Evolutionary conservation across 345 rosid genomes (phyloP).

Genomic region (Moricandia arvensis): DNA sequence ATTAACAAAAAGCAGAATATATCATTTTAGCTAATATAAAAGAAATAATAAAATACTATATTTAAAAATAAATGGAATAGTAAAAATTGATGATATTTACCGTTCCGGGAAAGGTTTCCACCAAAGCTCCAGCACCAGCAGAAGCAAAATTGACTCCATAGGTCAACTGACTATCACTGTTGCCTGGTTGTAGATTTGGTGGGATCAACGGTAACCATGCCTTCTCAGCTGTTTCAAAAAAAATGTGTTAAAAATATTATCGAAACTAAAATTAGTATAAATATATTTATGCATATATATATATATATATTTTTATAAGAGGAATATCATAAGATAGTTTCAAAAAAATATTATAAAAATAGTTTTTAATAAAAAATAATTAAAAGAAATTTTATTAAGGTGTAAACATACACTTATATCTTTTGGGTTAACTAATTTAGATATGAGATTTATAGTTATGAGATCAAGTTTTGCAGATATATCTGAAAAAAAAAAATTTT

Average conservation of each 20-base stretch:
- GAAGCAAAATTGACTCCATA: slow-evolving; percentile 55
- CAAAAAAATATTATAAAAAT: no score
- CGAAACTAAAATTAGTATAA: background rate
- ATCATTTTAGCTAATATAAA: background rate
- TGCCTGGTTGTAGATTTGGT: slow-evolving; percentile 46
- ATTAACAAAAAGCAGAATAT: background rate
- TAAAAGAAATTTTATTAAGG: no score
- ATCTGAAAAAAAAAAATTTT: no score
- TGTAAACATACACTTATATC: no score
- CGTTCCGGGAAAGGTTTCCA: slow-evolving; percentile 35
- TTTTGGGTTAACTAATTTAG: no score
- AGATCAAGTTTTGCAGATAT: no score
- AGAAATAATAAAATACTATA: background rate
- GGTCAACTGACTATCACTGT: slow-evolving; percentile 19
- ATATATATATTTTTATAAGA: no score
- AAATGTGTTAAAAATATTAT: background rate
- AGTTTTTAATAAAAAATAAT: no score
- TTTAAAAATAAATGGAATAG: background rate
- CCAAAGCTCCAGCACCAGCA: slow-evolving; percentile 53
- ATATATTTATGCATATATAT: background rate
- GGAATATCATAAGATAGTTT: no score
- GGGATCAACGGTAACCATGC: slow-evolving; percentile 47
- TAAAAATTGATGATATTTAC: slow-evolving; percentile 3
- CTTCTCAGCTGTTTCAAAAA: slow-evolving; percentile 40
- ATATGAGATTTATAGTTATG: no score